These are phyloP conservation scores for Fusarium nygamai DNA, from an alignment of 2,329 filamentous ascomycete genomes.

Conservation along the genomic window DNA sequence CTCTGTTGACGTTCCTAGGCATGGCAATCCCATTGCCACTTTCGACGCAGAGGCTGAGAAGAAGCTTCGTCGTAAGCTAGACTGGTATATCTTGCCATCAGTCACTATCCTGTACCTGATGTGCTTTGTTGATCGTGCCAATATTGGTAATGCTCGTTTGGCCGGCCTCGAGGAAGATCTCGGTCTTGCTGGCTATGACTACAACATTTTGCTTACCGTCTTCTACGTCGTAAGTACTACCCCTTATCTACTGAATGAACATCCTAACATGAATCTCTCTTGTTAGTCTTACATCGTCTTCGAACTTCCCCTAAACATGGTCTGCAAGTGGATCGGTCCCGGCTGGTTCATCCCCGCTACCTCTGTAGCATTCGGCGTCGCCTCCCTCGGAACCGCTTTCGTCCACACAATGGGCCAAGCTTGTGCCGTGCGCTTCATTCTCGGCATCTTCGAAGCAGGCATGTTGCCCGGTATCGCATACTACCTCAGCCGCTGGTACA, in stretches of 20 bases:
- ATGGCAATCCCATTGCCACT: slow-evolving; percentile 8
- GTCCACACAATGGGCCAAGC: slow-evolving; percentile 21
- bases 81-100: slow-evolving; percentile 18
- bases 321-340: slow-evolving; percentile 70
- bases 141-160: slow-evolving; percentile 71
- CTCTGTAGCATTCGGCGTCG: slow-evolving; percentile 53
- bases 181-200: slow-evolving; percentile 63
- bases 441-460: slow-evolving; percentile 70
- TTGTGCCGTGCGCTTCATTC: slow-evolving; percentile 65
- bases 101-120: slow-evolving; percentile 47
- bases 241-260: neutral
- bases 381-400: slow-evolving; percentile 11
- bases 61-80: slow-evolving; percentile 5
- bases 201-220: slow-evolving; percentile 3
- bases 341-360: slow-evolving; percentile 69
- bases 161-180: slow-evolving; percentile 61
- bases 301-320: slow-evolving; percentile 71
- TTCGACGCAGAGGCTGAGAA: slow-evolving; percentile 10
- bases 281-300: slow-evolving; percentile 64
- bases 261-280: neutral
- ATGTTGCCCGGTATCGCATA: slow-evolving; percentile 73
- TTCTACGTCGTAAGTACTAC: slow-evolving; percentile 4
- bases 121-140: slow-evolving; percentile 78
- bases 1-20: neutral
- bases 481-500: slow-evolving; percentile 71